These are phyloP conservation scores for Phytophthora syringae DNA, from an alignment of 352 stramenopile species.

Conservation along the genomic window DNA sequence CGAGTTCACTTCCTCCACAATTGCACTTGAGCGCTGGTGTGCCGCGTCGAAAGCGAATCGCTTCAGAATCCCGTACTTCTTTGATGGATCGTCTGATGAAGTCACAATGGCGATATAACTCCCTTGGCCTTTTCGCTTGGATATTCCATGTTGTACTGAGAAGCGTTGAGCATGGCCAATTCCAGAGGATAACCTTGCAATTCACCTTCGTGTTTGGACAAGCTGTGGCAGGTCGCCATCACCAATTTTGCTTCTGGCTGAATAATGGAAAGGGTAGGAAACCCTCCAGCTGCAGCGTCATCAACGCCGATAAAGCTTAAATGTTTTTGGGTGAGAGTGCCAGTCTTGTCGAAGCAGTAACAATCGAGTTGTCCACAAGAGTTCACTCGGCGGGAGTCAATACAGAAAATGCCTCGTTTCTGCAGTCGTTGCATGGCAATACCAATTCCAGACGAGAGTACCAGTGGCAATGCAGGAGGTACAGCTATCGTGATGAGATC, in stretches of 20 bases:
- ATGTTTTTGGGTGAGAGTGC: conserved; percentile 58
- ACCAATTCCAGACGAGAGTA: conserved; percentile 53
- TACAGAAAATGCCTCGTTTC: conserved; percentile 43
- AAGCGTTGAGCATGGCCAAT: conserved; percentile 56
- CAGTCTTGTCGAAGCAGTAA: conserved; percentile 79
- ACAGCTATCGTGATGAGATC: conserved; percentile 64
- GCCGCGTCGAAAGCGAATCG: conserved; percentile 61
- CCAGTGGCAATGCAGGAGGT: conserved; percentile 51
- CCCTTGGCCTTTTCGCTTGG: conserved; percentile 11
- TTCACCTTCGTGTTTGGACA: conserved; percentile 36
- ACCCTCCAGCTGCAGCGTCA: not conserved
- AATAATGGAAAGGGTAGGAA: conserved; percentile 13
- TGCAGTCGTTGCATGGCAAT: conserved; percentile 50
- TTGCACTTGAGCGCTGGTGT: conserved; percentile 54
- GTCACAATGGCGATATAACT: conserved; percentile 34
- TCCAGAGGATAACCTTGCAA: conserved; percentile 61
- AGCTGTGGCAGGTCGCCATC: conserved; percentile 57
- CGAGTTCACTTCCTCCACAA: conserved; percentile 45
- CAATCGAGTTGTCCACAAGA: conserved; percentile 57
- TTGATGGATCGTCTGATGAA: conserved; percentile 29
- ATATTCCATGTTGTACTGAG: conserved; percentile 32
- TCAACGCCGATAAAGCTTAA: conserved; percentile 52
- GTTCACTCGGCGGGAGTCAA: conserved; percentile 56
- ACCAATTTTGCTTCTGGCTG: conserved; percentile 32
- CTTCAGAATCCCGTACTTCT: conserved; percentile 50